Conservation (phyloP, 2,329 filamentous ascomycete genomes). For the Alternaria sp. region DNA sequence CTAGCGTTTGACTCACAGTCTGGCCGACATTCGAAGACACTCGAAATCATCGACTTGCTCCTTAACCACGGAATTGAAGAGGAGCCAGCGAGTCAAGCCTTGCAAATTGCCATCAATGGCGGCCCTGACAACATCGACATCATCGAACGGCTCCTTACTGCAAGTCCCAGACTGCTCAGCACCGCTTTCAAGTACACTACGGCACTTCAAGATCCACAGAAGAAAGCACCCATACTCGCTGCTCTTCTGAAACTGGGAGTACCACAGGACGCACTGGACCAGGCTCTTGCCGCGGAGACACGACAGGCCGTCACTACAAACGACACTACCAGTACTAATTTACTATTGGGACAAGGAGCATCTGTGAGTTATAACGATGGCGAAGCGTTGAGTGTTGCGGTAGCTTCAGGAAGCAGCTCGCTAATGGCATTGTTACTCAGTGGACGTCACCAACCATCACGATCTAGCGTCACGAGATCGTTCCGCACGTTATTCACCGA, state of each 20-base stretch:
- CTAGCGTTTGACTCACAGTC: conserved; percentile 40
- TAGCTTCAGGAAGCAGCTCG: conserved; percentile 60
- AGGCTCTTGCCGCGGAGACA: conserved; percentile 40
- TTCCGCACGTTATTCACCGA: conserved; percentile 41
- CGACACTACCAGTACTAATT: conserved; percentile 36
- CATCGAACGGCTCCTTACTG: conserved; percentile 38
- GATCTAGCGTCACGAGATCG: conserved; percentile 37
- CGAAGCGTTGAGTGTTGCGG: conserved; percentile 63
- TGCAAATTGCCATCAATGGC: conserved; percentile 42
- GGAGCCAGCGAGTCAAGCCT: conserved; percentile 29
- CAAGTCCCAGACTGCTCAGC: conserved; percentile 34
- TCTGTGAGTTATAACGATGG: conserved; percentile 63
- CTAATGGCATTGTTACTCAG: conserved; percentile 62
- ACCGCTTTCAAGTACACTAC: conserved; percentile 41
- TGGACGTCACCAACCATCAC: conserved; percentile 41
- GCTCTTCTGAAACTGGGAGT: conserved; percentile 40
- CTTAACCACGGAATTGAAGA: conserved; percentile 38
- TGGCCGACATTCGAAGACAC: conserved; percentile 32
- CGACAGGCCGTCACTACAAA: conserved; percentile 29
- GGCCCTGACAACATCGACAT: conserved; percentile 46
- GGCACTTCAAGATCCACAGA: conserved; percentile 30
- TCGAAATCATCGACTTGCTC: conserved; percentile 42
- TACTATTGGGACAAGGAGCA: conserved; percentile 46
- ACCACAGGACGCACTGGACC: conserved; percentile 41
- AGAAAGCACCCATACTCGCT: conserved; percentile 40